phyloP scores from a whole-genome alignment of 2,329 filamentous ascomycete genomes.

The Gaeumannomyces tritici region DNA sequence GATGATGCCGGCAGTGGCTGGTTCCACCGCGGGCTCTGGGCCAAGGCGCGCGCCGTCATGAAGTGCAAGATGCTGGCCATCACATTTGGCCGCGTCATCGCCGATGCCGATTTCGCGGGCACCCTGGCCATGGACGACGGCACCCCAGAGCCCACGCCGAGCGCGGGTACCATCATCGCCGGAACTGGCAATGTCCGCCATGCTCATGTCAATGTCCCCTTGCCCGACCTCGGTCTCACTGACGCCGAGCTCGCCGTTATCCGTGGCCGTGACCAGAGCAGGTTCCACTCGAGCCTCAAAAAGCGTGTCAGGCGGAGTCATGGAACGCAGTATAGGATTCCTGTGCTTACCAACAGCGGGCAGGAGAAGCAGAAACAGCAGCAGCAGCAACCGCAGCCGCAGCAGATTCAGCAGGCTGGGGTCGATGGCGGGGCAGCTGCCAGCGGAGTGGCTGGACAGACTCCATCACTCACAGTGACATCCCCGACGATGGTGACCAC shows the following conservation, averaged over 20 bases:
- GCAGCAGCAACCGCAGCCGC: neutral
- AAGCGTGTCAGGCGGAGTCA: conserved; percentile 8
- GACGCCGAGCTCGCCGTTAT: conserved; percentile 19
- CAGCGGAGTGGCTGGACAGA: neutral
- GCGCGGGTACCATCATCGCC: conserved; percentile 2
- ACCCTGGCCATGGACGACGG: conserved; percentile 26
- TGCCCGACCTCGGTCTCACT: conserved; percentile 28
- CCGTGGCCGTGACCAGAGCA: conserved; percentile 6
- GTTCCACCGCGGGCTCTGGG: conserved; percentile 73
- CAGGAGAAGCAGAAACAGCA: neutral
- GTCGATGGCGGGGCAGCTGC: neutral
- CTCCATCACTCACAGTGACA: neutral
- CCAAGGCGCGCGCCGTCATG: conserved; percentile 80
- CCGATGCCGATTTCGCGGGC: conserved; percentile 34
- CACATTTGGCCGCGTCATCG: conserved; percentile 42
- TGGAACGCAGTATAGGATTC: conserved; percentile 9
- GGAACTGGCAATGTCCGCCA: neutral
- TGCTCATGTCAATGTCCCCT: conserved; percentile 22
- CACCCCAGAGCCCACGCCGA: conserved; percentile 18
- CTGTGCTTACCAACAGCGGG: conserved; percentile 4
- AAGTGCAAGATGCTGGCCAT: conserved; percentile 72
- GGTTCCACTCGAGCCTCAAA: conserved; percentile 7
- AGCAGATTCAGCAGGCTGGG: neutral
- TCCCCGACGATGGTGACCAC: neutral
- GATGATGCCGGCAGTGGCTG: conserved; percentile 63